Base-by-base conservation (phyloP, 169 alveolate genomes). In the Condylostoma magnum region DNA sequence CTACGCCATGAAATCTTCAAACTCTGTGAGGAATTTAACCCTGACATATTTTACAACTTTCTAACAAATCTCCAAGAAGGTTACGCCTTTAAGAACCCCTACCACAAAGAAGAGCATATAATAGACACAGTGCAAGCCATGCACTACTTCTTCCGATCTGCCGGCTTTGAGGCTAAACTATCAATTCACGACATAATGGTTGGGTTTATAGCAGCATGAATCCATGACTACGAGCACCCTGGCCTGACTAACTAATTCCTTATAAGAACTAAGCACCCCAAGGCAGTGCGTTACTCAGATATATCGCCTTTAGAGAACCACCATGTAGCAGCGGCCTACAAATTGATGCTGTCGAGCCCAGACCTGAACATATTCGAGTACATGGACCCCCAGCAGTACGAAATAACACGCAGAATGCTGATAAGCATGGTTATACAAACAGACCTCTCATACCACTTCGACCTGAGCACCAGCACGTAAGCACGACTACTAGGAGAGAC, bases 151-250 rank as follows among this genome's bases (percentile, higher is more conserved):
- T 48, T 68, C 54, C 38, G 65, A 65, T 68, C 55, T 18, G 93
- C 87, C 3, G 71, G 76, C 33, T 27, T 87, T 6, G 60, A 77
- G 54, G 75, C 65, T 30, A 72, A 36, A n/a, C 44, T 86, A 27
- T 78, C 77, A 52, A 63, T 54, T 41, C 69, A 57, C 8, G 93
- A 87, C 60, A 67, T 81, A 6, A 73, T 86, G n/a, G 83, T 85
- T 2, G 48, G 80, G 15, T 80, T 84, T 75, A 67, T 79, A 10
- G 85, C 93, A 8, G 81, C 90, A 55, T 74, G 87, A 38, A 85
- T 89, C 15, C 93, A 88, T 73, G 94, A 91, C 69, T 91, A 77
- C 41, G 93, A 88, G 54, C 96, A 91, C 57, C 96, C 96, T 28
- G 96, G 96, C 12, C 79, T 76, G 33, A 76, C 87, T 12, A 90